Evolutionary conservation across 148 eudicot genomes (phyloP), one percentile per base, ranked within the genome.

Genomic region (Nepenthes mirabilis): DNA sequence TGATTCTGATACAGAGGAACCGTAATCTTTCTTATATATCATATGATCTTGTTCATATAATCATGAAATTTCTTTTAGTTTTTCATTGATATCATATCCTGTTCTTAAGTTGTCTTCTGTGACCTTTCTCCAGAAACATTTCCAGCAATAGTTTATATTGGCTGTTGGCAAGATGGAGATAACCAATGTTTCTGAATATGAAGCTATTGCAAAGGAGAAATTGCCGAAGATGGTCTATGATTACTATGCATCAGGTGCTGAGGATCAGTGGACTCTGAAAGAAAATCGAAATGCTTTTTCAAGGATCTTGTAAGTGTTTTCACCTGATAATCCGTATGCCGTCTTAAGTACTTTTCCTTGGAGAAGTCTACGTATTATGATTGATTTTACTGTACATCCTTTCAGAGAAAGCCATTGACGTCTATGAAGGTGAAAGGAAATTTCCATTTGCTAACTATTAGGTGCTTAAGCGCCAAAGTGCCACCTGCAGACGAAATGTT

Each of bases 181-280:
- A 47, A 84, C 97, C 54, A 90, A 86, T 74, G 87, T 90, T 47
- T 79, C 76, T 61, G 95, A 87, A 75, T 91, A 79, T 68, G 77
- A 87, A 66, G 72, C 68, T 6, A 72, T 91, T 59, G 97, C 95
- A n/a, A 87, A 79, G 76, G 77, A 84, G 69, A 85, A 70, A 13
- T 65, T 91, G 73, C 95, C 97, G 2, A 87, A 91, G 76, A 91
- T 91, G 93, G 40, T 85, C 51, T 91, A 79, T 70, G 95, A 90
- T 65, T 90, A 86, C 65, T 86, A 78, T 71, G 88, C 89, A 47
- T 84, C 91, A 5, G 97, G 95, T 34, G 97, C 97, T 11, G 95
- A 91, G 75, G 97, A 91, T 64, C 82, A 90, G 57, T 90, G 97
- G 97, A 82, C 86, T 61, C 87, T 91, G 54, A 63, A 76, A 64